Evolutionary conservation across 345 rosid species (phyloP), one percentile per base, ranked within the genome.

Genomic region (Microcos paniculata): DNA sequence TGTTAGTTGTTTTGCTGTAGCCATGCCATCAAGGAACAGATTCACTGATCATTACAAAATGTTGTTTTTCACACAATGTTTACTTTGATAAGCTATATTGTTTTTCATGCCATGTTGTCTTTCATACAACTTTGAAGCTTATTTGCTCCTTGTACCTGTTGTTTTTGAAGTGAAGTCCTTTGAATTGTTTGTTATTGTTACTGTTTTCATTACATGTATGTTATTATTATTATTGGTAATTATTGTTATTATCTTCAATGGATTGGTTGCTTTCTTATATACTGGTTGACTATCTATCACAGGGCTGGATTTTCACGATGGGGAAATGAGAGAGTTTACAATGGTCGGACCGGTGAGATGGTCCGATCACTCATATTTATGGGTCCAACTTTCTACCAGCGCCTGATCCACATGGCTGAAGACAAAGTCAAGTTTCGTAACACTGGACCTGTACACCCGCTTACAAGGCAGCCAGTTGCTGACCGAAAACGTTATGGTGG

Each of bases 371-470:
- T 93, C 55, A 85, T 93, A 40, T 96, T 96, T 78, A 91, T 94
- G 82, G 97, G 97, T 1, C 98, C 97, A 3, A 91, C 91, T 4
- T 96, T 96, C 85, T 90, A 96, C 81, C 98, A 93, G 84, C 82
- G 95, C 0, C 87, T 96, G 63, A 19, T 90, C 78, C 98, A 96
- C 85, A 90, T 90, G 97, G 90, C 97, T 3, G 97, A 93, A 80
- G 97, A 93, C 79, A 93, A 93, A 43, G 97, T 93, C 26, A 96
- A 93, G 23, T 96, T 93, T 78, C 87, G 97, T 23, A 96, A 96
- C 86, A 93, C 97, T 0, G 98, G 99, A 13, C 95, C 97, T 3
- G 94, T 93, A 12, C 97, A 93, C 83, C 98, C 98, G 0, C 96
- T 96, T 67, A 91, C 98, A 2, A 84, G 94, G 45, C 98, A 92